phyloP scores from a whole-genome alignment of 2,329 filamentous ascomycete genomes.

The Fusarium neocosmosporiellum region DNA sequence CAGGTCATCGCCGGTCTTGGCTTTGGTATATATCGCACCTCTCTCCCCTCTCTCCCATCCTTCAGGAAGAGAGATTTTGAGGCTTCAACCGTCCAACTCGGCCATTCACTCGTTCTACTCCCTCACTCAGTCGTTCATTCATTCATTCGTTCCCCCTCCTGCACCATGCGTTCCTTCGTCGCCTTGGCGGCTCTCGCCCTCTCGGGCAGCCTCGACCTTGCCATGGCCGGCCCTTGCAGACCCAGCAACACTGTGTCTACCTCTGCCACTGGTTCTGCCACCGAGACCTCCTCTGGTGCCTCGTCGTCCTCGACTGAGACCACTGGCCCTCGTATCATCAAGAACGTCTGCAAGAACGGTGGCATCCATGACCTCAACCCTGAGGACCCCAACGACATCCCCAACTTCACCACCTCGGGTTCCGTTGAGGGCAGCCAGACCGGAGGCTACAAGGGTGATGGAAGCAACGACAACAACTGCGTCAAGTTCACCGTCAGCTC shows the following conservation, averaged over 20 bases:
- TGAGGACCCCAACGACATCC: conserved; percentile 1
- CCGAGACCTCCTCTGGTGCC: conserved; percentile 1
- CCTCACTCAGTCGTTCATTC: conserved; percentile 5
- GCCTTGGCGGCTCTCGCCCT: conserved; percentile 29
- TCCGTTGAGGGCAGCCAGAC: not conserved
- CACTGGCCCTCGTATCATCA: not conserved
- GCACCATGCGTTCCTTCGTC: conserved; percentile 27
- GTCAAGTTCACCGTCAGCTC: conserved; percentile 1
- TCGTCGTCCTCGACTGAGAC: not conserved
- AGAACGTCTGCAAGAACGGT: conserved; percentile 1
- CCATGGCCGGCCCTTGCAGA: conserved; percentile 22
- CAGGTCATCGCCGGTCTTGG: not conserved
- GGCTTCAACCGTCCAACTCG: conserved; percentile 28
- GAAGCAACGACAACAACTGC: conserved; percentile 2
- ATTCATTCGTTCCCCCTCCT: not conserved
- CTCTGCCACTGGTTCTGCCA: not conserved
- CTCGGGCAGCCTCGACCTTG: conserved; percentile 23
- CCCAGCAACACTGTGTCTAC: conserved; percentile 9
- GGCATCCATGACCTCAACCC: conserved; percentile 3
- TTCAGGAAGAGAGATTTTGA: not conserved
- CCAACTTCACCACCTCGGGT: not conserved
- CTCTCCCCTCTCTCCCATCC: not conserved
- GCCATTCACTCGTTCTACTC: conserved; percentile 2
- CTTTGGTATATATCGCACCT: not conserved
- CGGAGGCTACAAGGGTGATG: conserved; percentile 4